Base-by-base conservation (phyloP, 257 asterid species). In the Nicotiana noctiflora region DNA sequence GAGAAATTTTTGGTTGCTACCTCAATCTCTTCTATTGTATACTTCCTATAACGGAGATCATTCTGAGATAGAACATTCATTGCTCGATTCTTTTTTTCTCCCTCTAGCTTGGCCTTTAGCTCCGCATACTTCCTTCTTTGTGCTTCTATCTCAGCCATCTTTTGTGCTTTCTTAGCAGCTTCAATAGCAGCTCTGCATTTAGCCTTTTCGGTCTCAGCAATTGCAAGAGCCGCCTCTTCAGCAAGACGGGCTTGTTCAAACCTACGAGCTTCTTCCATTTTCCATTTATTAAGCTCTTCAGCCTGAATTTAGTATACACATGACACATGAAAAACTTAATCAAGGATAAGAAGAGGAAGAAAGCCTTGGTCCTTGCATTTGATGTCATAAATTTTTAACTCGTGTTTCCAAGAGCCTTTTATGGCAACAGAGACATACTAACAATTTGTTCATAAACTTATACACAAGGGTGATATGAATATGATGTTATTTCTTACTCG, bases 101-200 rank as follows among this genome's bases (percentile, higher is more conserved):
- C 82, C 80, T 92, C 94, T 79, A 84, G 86, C 86, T 82, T 89
- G 27, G 90, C 93, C 72, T 86, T 92, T 82, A 77, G 61, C 87
- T 91, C 95, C 0, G 94, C 95, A n/a, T 86, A 81, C 85, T 53
- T 90, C 82, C 96, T 86, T 82, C 95, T 88, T 75, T 86, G 89
- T 1, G 86, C 91, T 80, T 92, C 98, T 79, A 79, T 89, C 84
- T 93, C 95, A 0, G 93, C 94, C 84, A 93, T 80, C 81, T 85
- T 93, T 55, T 92, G 92, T 2, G 97, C 93, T 84, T 89, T 91
- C 85, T 90, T 93, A 8, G 95, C 94, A 8, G 93, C 98, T 82
- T 92, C 93, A 55, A 87, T 82, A 76, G 95, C 97, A 14, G 93
- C 96, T 83, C 82, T 85, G 87, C 94, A 90, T 88, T 90, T 91